Base-by-base conservation (phyloP, 495 filamentous ascomycete genomes). In the Lophiotrema nucula region DNA sequence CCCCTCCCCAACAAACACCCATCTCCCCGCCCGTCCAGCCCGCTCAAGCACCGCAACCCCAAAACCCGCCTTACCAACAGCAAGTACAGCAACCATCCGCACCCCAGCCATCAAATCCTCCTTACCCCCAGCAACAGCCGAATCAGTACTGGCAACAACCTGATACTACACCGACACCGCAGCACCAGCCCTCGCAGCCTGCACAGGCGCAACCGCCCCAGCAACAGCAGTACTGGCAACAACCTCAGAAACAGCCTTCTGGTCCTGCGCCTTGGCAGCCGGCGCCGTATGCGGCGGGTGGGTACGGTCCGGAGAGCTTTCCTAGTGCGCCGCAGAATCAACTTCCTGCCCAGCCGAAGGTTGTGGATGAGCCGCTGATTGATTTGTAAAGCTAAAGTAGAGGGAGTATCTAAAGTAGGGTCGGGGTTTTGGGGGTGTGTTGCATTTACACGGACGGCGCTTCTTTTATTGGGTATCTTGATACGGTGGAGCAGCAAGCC, bases 291-390 rank as follows among this genome's bases (percentile, higher is more conserved):
- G 44, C 63, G 23, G 24, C 58, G 10, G 58, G 58, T 2, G 77
- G 83, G 10, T 89, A 87, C 62, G 76, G 75, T 2, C 81, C 84
- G 61, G 81, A 88, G 33, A 62, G 55, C 27, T 86, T 90, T 67
- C 85, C 87, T 39, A 72, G 76, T 0, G 88, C 79, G 47, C 83
- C 83, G 26, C 83, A 82, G 62, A 80, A 87, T 61, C 77, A 82
- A 28, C 77, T 81, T 51, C 77, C 76, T 43, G 71, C 55, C 26
- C 78, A 81, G 53, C 76, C 76, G 51, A 71, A 58, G 58, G 53
- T 55, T 15, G 77, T 89, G 53, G 92, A 97, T 72, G 92, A 97
- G 73, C 91, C 88, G 65, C 74, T 97, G 71, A 97, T 97, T 73
- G 92, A 97, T 68, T 75, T 89, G 53, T 89, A 73, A 31, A 21